Conservation (phyloP, 306 rosid species). For the Prunus mongolica region DNA sequence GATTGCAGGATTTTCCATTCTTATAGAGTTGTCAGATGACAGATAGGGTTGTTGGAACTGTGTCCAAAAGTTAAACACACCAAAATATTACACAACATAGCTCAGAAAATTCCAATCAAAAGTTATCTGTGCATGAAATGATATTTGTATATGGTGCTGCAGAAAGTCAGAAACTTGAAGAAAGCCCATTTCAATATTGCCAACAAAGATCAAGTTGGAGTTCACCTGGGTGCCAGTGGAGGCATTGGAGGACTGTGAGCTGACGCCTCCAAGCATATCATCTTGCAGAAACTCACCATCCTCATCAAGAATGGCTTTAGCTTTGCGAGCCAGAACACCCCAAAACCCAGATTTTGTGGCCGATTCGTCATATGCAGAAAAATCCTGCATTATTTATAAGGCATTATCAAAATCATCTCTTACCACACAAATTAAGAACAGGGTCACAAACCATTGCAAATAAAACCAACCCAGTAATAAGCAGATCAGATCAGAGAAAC, state of each 20-base stretch:
- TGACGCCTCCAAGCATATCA: conserved; percentile 22
- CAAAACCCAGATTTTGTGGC: conserved; percentile 66
- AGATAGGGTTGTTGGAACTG: conserved; percentile 50
- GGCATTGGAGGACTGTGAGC: conserved; percentile 31
- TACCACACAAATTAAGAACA: not conserved
- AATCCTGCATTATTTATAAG: conserved; percentile 42
- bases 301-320: conserved; percentile 85
- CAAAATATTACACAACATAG: conserved; percentile 2
- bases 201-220: not conserved
- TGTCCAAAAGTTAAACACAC: not conserved
- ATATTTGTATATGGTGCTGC: not conserved
- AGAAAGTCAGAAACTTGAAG: not conserved
- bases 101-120: not conserved
- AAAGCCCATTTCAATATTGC: not conserved
- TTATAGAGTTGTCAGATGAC: conserved; percentile 33
- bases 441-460: not conserved
- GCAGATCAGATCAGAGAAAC: not conserved
- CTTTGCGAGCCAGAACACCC: conserved; percentile 84
- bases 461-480: not conserved
- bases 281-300: conserved; percentile 21
- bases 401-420: not conserved
- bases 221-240: conserved; percentile 54
- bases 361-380: conserved; percentile 42
- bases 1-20: conserved; percentile 58
- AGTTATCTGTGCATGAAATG: too few relatives aligned